A percentile compares a stretch with the other conserved stretches of the same genome.
Evolutionary conservation across 352 stramenopile species (phyloP).

Genomic region (Phytophthora aleatoria): DNA sequence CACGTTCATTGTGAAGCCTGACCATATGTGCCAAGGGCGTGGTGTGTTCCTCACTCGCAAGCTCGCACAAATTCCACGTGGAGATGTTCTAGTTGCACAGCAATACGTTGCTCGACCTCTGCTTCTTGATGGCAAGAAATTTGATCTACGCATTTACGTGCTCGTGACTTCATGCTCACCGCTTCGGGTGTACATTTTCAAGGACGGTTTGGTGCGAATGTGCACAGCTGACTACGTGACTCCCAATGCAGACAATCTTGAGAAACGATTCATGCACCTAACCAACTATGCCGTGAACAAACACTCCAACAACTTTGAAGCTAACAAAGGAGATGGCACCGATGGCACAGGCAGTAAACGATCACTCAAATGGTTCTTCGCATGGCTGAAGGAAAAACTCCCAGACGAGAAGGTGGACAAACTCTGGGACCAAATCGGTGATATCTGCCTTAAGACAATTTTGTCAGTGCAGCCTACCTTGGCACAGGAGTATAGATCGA

Average conservation of each 20-base stretch:
- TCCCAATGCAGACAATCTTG: conserved; percentile 84
- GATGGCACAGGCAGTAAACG: conserved; percentile 86
- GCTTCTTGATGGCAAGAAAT: conserved; percentile 91
- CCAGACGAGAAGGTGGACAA: conserved; percentile 64
- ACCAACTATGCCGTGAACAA: conserved; percentile 95
- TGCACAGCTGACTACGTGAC: conserved; percentile 88
- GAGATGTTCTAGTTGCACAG: conserved; percentile 87
- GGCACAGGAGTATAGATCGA: conserved; percentile 92
- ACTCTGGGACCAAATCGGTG: conserved; percentile 93
- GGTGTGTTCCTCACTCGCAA: conserved; percentile 96
- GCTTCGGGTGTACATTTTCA: conserved; percentile 91
- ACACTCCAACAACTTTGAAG: conserved; percentile 85
- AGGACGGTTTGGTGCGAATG: conserved; percentile 91
- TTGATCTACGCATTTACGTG: conserved; percentile 94
- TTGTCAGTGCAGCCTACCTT: conserved; percentile 93
- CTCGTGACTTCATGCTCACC: conserved; percentile 87
- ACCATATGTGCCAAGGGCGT: conserved; percentile 87
- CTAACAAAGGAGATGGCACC: conserved; percentile 65
- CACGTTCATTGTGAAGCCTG: conserved; percentile 97
- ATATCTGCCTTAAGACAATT: conserved; percentile 95
- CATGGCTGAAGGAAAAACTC: conserved; percentile 81
- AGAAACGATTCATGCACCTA: conserved; percentile 91
- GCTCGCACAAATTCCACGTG: conserved; percentile 87
- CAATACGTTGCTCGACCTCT: conserved; percentile 84
- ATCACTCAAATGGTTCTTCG: conserved; percentile 92